Conservation (phyloP, 305 asterid species). For the Solanum hybrid region DNA sequence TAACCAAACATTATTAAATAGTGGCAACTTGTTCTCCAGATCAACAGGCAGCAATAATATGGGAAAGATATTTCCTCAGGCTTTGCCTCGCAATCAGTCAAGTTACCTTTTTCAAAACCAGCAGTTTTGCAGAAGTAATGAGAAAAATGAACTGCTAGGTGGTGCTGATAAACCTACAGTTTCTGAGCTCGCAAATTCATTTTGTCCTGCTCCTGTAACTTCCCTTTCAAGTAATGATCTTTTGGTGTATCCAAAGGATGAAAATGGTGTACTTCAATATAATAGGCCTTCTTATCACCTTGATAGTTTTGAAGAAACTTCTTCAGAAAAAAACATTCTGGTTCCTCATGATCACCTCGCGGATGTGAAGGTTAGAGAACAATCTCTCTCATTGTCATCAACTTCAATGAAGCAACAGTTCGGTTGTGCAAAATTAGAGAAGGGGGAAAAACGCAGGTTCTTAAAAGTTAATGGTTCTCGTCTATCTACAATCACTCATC, state of each 20-base stretch:
- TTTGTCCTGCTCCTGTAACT: constrained; percentile 12
- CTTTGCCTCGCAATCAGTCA: not conserved
- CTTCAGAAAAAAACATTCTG: constrained; percentile 17
- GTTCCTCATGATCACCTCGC: constrained; percentile 23
- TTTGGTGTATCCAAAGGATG: constrained; percentile 15
- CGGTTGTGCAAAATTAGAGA: constrained; percentile 23
- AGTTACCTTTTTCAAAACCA: constrained; percentile 2
- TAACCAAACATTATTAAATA: constrained; percentile 17
- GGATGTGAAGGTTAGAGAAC: constrained; percentile 24
- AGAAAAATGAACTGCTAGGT: constrained; percentile 4
- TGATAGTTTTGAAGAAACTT: constrained; percentile 22
- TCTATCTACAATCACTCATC: constrained; percentile 23
- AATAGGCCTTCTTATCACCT: constrained; percentile 24
- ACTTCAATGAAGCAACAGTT: constrained; percentile 23
- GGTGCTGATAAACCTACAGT: constrained; percentile 1
- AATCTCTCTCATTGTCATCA: constrained; percentile 19
- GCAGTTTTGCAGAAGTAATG: not conserved
- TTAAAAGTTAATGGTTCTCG: constrained; percentile 12
- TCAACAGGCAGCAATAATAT: not conserved
- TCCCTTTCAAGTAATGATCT: constrained; percentile 16
- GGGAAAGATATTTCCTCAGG: not conserved
- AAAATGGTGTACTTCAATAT: constrained; percentile 24
- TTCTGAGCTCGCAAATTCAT: constrained; percentile 8
- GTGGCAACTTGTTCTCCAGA: constrained; percentile 6
- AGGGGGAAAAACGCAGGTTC: constrained; percentile 10